Evolutionary conservation across 2,329 filamentous ascomycete species (phyloP).

Genomic region (Monosporascus ibericus): DNA sequence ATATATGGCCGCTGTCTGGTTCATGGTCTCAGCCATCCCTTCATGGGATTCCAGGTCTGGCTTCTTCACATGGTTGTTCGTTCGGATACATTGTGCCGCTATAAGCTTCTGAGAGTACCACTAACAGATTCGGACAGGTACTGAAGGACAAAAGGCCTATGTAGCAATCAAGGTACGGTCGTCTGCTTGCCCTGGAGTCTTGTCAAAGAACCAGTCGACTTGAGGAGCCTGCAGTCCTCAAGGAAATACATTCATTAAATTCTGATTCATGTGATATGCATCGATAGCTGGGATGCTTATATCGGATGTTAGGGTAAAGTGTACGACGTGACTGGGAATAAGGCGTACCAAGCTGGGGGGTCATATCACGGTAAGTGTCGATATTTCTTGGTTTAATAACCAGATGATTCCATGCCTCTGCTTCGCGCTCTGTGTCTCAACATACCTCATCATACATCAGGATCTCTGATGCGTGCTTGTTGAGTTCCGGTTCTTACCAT

Average conservation of each 20-base stretch:
- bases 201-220: background rate
- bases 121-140: conserved; percentile 41
- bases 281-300: conserved; percentile 41
- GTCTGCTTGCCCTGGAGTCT: background rate
- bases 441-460: background rate
- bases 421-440: background rate
- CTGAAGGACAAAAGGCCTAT: conserved; percentile 58
- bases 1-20: background rate
- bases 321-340: conserved; percentile 89
- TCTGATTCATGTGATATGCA: conserved; percentile 23
- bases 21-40: background rate
- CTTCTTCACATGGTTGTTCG: no score
- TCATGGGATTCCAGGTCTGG: no score
- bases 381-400: background rate
- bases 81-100: background rate
- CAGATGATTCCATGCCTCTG: background rate
- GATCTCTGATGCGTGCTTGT: background rate
- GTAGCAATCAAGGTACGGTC: conserved; percentile 60
- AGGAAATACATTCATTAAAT: conserved; percentile 34
- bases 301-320: conserved; percentile 65
- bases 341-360: conserved; percentile 74
- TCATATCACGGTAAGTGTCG: conserved; percentile 70
- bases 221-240: conserved; percentile 22
- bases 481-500: background rate
- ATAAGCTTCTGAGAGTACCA: background rate